A percentile compares a stretch with the other conserved stretches of the same genome.
phyloP scores from a whole-genome alignment of 164 flowering plant species.

The Liquidambar formosana region DNA sequence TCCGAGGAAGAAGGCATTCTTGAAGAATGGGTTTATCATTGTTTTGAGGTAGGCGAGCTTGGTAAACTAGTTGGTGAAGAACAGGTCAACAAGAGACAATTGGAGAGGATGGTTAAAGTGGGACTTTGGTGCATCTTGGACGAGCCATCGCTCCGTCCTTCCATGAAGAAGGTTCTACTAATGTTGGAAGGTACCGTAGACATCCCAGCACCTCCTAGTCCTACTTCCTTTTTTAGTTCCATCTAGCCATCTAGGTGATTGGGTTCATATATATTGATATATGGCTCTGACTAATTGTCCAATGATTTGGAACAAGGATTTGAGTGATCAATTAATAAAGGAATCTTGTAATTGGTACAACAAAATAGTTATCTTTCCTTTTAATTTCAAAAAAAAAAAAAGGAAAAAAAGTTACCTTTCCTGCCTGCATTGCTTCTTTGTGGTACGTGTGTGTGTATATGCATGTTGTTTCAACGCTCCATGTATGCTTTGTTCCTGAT shows the following conservation, averaged over 20 bases:
- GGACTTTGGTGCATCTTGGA: conserved; percentile 22
- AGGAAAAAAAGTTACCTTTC: no score
- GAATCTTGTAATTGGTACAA: no score
- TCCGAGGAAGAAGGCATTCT: conserved; percentile 6
- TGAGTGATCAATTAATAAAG: no score
- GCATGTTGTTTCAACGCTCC: no score
- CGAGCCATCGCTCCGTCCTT: conserved; percentile 23
- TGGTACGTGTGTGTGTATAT: no score
- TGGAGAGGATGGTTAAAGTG: conserved; percentile 21
- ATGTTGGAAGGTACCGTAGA: background rate
- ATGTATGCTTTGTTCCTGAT: no score
- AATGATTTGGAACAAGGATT: no score
- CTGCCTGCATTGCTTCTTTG: no score
- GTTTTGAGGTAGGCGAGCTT: conserved; percentile 6
- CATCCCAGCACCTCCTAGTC: conserved; percentile 2
- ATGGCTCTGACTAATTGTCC: no score
- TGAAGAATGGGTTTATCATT: conserved; percentile 16
- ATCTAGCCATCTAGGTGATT: conserved; percentile 2
- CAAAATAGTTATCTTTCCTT: no score
- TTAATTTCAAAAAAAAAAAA: no score
- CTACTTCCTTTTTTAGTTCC: background rate
- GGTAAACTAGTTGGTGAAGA: background rate
- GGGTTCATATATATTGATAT: no score
- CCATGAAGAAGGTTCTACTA: conserved; percentile 10
- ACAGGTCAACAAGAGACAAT: background rate